Evolutionary conservation across 306 rosid genomes (phyloP), one percentile per base, ranked within the genome.

Genomic region (Sicyos baderoa): DNA sequence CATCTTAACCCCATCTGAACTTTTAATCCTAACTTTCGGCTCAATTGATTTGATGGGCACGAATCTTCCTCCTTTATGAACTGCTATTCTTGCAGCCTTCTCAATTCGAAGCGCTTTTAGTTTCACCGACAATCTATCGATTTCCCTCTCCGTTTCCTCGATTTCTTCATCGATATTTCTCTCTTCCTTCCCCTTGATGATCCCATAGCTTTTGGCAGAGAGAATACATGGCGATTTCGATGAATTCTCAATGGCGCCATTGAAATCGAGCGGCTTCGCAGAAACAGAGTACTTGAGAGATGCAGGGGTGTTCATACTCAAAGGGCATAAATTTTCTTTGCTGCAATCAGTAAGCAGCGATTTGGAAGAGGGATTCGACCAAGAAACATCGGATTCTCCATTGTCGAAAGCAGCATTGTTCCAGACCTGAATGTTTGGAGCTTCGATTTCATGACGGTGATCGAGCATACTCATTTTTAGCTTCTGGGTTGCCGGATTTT

Each of bases 341-440:
- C 89, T 73, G 76, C 82, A 80, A 44, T 83, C 83, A 23, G 84
- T 83, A 7, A 75, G 79, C 6, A 76, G 21, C 6, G 85, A 80
- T 29, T 81, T 83, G 0, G 81, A 74, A 0, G 77, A 72, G 0
- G n/a, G 66, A 35, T 68, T 81, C 11, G 83, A 68, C 90, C 88
- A 86, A 54, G 86, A 81, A 65, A 51, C 50, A 51, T 70, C 76
- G 7, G 71, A 78, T 63, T 78, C 86, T 12, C 80, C 83, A 25
- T 64, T 72, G 79, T 84, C 92, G 58, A 82, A 84, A 7, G 87
- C 83, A 61, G 89, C 89, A 71, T 87, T 87, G 75, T 82, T 76
- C 92, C 92, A 87, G 7, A 87, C 76, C 74, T 87, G 89, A 74
- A 87, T 74, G 45, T 84, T 86, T 21, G 78, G 79, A 13, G 76